Percentiles rank a stretch among this genome's conserved stretches.
These are phyloP conservation scores for Asterochloris erici DNA, from an alignment of 139 green algal species.

Conservation along the genomic window DNA sequence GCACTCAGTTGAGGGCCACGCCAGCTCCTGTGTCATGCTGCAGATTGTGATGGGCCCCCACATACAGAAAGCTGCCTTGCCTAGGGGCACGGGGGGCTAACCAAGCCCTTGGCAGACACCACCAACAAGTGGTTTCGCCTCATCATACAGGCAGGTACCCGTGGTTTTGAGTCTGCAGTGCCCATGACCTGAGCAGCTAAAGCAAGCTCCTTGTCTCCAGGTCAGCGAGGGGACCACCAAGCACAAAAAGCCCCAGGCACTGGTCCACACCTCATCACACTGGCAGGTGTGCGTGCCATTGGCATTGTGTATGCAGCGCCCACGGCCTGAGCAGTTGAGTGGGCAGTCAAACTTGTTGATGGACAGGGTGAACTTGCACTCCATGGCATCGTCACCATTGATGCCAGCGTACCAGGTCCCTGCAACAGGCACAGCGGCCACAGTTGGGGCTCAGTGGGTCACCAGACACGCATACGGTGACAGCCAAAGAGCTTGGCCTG, in stretches of 20 bases:
- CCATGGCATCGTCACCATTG: conserved; percentile 18
- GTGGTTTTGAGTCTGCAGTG: too few relatives aligned
- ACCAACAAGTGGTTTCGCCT: too few relatives aligned
- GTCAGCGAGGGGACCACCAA: too few relatives aligned
- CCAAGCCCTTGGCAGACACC: too few relatives aligned
- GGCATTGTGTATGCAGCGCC: conserved; percentile 19
- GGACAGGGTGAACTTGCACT: conserved; percentile 32
- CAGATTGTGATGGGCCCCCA: too few relatives aligned
- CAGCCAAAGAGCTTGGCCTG: background rate
- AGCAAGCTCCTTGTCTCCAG: too few relatives aligned
- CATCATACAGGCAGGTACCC: too few relatives aligned
- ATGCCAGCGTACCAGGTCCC: conserved; percentile 22
- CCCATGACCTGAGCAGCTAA: too few relatives aligned
- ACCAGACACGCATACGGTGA: too few relatives aligned
- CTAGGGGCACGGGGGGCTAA: too few relatives aligned
- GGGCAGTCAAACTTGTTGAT: conserved; percentile 41
- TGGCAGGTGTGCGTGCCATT: conserved; percentile 13
- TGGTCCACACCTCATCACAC: conserved; percentile 18
- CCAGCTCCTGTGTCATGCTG: background rate
- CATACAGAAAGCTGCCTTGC: too few relatives aligned
- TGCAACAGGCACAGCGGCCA: background rate
- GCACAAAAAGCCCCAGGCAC: too few relatives aligned
- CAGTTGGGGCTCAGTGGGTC: background rate
- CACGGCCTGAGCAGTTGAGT: conserved; percentile 37
- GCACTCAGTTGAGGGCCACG: background rate